Conservation (phyloP, 129 eudicot species). For the sunflower (Helianthus annuus) region DNA sequence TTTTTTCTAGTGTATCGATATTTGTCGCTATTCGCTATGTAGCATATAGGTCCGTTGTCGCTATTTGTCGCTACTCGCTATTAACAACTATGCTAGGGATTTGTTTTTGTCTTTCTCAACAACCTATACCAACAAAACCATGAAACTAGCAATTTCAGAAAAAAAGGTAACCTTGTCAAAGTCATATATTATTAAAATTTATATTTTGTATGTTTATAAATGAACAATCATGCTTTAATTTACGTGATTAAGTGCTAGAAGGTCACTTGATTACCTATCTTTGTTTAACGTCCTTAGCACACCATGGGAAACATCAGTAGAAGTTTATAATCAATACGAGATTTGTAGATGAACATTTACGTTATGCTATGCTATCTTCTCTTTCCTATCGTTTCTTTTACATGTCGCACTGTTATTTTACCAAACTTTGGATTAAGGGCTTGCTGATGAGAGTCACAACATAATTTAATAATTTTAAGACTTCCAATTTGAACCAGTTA, state of each 20-base stretch:
- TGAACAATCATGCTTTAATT: background rate
- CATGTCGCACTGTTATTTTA: background rate
- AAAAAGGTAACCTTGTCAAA: background rate
- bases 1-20: too few relatives aligned
- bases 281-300: background rate
- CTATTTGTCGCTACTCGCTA: too few relatives aligned
- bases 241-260: background rate
- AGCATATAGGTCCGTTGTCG: too few relatives aligned
- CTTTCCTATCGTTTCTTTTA: background rate
- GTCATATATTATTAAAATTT: background rate
- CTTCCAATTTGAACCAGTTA: slow-evolving; percentile 10
- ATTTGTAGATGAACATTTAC: background rate
- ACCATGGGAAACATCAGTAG: background rate
- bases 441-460: background rate
- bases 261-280: background rate
- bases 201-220: background rate
- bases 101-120: background rate
- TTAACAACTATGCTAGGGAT: too few relatives aligned
- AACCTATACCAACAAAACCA: background rate
- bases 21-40: too few relatives aligned
- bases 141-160: background rate
- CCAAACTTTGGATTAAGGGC: background rate
- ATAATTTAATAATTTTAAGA: background rate
- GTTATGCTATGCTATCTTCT: background rate
- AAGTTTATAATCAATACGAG: too few relatives aligned